Base-by-base conservation (phyloP, 2,329 filamentous ascomycete genomes). In the Cercospora zeae-maydis region DNA sequence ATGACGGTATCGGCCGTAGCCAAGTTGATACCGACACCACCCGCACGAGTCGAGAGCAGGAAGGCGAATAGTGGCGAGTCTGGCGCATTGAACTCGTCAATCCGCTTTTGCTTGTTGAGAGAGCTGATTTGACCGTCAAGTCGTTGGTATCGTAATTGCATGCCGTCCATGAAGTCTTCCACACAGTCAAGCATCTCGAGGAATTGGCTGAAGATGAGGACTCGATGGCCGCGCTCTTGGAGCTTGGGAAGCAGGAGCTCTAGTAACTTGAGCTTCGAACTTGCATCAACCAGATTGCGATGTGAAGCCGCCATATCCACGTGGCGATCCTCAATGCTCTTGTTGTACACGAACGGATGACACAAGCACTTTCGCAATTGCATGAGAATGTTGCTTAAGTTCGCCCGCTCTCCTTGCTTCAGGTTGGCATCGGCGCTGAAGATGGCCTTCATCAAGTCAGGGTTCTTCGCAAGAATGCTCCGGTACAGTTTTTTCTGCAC, bases 1-100 rank as follows among this genome's bases (percentile, higher is more conserved):
- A 99, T 97, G 65, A 99, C 96, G 0, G 95, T 99, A 73, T 99
- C 95, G 2, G 95, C 95, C 7, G 93, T 96, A 0, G 95, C 95
- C 60, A 99, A 83, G 73, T 99, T 99, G 80, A 99, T 99, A 14
- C 95, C 96, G 0, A 99, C 93, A 71, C 96, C 95, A 59, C 95
- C 95, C 16, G 96, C 93, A 66, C 95, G 88, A 3, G 96, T 99
- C 0, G 93, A 98, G 0, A 99, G 82, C 16, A 99, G 78, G 77
- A 99, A 98, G 0, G 90, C 92, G 75, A 98, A 99, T 0, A 96
- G 80, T 0, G 85, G 79, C 0, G 93, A 98, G 59, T 89, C 83
- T 0, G 91, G 89, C 0, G 88, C 91, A 73, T 99, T 99, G 81
- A 91, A 99, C 7, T 88, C 88, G 75, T 99, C 95, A 58, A 99